phyloP scores from a whole-genome alignment of 441 rosid species.

The Macaranga tanarius region DNA sequence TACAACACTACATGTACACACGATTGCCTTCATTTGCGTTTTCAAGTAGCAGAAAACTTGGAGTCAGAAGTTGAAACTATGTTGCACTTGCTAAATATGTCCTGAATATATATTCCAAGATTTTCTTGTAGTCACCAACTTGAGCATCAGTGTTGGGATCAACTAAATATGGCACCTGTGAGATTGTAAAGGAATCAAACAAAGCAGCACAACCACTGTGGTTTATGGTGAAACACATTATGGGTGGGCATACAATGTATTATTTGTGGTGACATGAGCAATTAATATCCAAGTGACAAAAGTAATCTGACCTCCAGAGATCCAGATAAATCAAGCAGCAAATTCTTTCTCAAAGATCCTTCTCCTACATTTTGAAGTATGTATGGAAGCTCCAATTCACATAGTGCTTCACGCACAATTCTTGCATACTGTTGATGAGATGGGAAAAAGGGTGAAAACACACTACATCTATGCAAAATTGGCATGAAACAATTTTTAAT shows the following conservation, averaged over 20 bases:
- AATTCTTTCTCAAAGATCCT: conserved; percentile 49
- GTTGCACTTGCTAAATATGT: conserved; percentile 47
- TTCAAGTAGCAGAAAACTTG: no score
- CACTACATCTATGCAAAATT: no score
- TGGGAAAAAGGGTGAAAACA: no score
- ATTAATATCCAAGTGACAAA: no score
- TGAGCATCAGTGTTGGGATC: conserved; percentile 77
- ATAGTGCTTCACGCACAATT: conserved; percentile 80
- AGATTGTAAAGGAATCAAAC: neutral
- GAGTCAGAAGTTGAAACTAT: conserved; percentile 23
- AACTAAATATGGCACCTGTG: conserved; percentile 68
- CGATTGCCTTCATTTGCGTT: neutral
- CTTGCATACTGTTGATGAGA: conserved; percentile 52
- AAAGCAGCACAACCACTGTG: neutral
- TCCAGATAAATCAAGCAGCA: conserved; percentile 57
- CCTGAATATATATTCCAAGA: conserved; percentile 60
- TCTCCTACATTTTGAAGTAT: conserved; percentile 71
- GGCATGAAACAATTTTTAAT: no score
- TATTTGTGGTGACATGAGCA: no score
- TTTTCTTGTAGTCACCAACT: conserved; percentile 58
- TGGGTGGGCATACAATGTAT: no score
- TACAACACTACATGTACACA: no score
- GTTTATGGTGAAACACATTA: no score
- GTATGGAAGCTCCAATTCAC: conserved; percentile 82
- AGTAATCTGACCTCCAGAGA: conserved; percentile 55